Evolutionary conservation across 495 filamentous ascomycete species (phyloP).

Genomic region (Tuber borchii): DNA sequence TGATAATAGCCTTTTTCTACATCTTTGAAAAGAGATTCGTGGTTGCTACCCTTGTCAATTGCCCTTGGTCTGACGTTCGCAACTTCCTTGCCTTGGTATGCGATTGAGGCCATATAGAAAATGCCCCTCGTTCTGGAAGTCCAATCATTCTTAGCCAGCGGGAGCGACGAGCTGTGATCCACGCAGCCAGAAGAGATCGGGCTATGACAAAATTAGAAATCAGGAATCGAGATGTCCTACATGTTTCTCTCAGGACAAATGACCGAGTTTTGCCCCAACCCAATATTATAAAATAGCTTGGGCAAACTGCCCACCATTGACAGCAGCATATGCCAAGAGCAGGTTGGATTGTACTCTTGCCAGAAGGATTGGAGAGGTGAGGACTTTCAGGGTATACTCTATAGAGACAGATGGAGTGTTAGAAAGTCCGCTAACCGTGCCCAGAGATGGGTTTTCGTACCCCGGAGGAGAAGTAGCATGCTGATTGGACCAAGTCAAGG

Average conservation of each 20-base stretch:
- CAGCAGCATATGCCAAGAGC: background rate
- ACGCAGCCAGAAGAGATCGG: background rate
- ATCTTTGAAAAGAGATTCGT: background rate
- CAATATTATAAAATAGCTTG: slow-evolving; percentile 5
- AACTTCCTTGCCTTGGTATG: background rate
- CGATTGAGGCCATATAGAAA: background rate
- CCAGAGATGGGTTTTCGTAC: slow-evolving; percentile 14
- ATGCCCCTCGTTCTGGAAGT: background rate
- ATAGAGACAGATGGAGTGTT: slow-evolving; percentile 11
- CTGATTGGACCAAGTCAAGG: slow-evolving; percentile 3
- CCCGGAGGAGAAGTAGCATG: slow-evolving; percentile 24
- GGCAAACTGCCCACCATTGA: background rate
- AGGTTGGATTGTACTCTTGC: background rate
- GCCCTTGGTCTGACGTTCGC: background rate
- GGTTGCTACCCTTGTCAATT: slow-evolving; percentile 3
- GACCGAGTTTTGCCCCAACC: background rate
- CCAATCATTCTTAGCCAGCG: too few species aligned
- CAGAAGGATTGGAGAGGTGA: background rate
- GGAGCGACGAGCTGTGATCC: background rate
- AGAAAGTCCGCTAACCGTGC: slow-evolving; percentile 12
- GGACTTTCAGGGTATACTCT: background rate
- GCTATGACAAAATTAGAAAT: slow-evolving; percentile 9
- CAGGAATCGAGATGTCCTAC: background rate
- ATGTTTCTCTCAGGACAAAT: background rate
- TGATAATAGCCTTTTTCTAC: slow-evolving; percentile 17